phyloP scores from a whole-genome alignment of 129 eudicot genomes.

The Ambrosia artemisiifolia region DNA sequence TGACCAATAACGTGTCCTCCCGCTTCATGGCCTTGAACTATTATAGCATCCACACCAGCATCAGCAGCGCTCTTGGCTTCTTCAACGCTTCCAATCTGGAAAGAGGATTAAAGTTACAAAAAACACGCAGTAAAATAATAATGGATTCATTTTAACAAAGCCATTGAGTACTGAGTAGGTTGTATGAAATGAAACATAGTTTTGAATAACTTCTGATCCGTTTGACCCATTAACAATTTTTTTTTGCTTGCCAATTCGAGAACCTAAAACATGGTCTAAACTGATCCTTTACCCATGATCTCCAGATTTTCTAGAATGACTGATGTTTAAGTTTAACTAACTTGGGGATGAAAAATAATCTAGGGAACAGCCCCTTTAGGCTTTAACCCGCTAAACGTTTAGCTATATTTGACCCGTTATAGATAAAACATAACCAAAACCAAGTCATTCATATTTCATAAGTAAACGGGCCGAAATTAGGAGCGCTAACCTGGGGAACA shows the following conservation, averaged over 20 bases:
- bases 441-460: not conserved
- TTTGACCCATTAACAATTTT: not conserved
- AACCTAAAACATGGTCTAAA: not conserved
- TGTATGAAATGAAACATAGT: not conserved
- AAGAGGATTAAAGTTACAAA: not conserved
- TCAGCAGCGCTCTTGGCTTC: constrained; percentile 64
- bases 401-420: not conserved
- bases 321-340: not conserved
- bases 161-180: not conserved
- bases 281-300: not conserved
- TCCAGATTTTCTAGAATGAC: not conserved
- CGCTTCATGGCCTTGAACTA: constrained; percentile 90
- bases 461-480: not conserved
- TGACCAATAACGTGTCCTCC: constrained; percentile 96
- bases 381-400: not conserved
- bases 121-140: not conserved
- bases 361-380: not conserved
- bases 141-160: not conserved
- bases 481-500: constrained; percentile 72
- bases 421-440: not conserved
- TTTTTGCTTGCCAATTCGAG: not conserved
- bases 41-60: constrained; percentile 87
- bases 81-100: constrained; percentile 77
- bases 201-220: not conserved
- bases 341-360: not conserved